These are phyloP conservation scores for Brassica hybrid DNA, from an alignment of 441 rosid genomes.

Conservation along the genomic window DNA sequence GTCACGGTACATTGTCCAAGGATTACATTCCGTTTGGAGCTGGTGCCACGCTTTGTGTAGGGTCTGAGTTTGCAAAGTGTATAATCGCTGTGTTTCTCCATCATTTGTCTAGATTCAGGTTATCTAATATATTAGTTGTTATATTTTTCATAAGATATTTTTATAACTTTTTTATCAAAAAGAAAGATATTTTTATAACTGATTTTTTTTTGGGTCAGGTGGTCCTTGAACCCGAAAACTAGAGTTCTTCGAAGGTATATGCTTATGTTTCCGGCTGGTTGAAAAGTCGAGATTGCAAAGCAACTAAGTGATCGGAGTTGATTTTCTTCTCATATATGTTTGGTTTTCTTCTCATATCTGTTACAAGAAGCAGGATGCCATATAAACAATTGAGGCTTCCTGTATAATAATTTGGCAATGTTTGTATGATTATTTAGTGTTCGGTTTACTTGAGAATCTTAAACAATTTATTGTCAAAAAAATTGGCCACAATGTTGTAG, in stretches of 20 bases:
- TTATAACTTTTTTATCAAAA: not conserved
- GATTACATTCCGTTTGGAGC: conserved; percentile 3
- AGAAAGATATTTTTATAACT: not conserved
- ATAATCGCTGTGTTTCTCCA: conserved; percentile 4
- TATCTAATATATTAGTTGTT: not conserved
- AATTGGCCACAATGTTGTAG: too few species aligned
- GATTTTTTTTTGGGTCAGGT: not conserved
- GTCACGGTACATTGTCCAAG: conserved; percentile 1
- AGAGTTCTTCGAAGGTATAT: not conserved
- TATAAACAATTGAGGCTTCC: not conserved
- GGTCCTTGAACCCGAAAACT: conserved; percentile 1
- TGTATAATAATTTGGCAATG: not conserved
- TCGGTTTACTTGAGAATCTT: not conserved
- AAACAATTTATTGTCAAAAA: too few species aligned
- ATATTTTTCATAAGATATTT: not conserved
- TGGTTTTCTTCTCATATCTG: not conserved
- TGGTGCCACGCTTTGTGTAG: not conserved
- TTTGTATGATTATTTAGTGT: conserved; percentile 1
- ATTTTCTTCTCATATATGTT: not conserved
- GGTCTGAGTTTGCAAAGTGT: not conserved
- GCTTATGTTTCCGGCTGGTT: conserved; percentile 1
- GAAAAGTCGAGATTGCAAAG: conserved; percentile 1
- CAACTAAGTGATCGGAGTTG: not conserved
- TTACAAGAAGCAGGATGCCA: not conserved
- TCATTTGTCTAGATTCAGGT: conserved; percentile 6